phyloP scores from a whole-genome alignment of 2,329 filamentous ascomycete species.

The Aspergillus fumigatiaffinis region DNA sequence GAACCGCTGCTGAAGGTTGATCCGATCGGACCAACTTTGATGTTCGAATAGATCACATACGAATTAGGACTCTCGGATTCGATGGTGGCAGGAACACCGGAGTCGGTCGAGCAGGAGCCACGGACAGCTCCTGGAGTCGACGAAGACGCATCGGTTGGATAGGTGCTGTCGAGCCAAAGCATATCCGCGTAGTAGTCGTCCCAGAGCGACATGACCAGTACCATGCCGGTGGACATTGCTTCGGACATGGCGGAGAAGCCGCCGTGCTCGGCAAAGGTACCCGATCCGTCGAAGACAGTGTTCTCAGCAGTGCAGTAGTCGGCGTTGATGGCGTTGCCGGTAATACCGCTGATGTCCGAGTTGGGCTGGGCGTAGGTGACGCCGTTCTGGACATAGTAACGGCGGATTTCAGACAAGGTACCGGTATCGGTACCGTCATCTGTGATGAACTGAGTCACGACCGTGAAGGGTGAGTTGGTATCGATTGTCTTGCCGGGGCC shows the following conservation, averaged over 20 bases:
- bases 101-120: slow-evolving; percentile 52
- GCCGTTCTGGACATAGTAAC: slow-evolving; percentile 63
- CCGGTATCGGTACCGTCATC: slow-evolving; percentile 48
- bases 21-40: slow-evolving; percentile 56
- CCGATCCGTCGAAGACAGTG: slow-evolving; percentile 52
- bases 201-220: slow-evolving; percentile 59
- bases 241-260: slow-evolving; percentile 54
- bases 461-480: slow-evolving; percentile 58
- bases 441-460: slow-evolving; percentile 65
- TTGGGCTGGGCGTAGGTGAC: slow-evolving; percentile 56
- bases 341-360: slow-evolving; percentile 46
- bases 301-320: slow-evolving; percentile 57
- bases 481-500: slow-evolving; percentile 57
- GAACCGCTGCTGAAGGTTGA: slow-evolving; percentile 43
- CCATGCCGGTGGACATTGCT: slow-evolving; percentile 57
- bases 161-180: slow-evolving; percentile 70
- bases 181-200: slow-evolving; percentile 66
- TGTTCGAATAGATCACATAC: slow-evolving; percentile 57
- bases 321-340: slow-evolving; percentile 54
- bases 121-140: slow-evolving; percentile 49
- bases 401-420: slow-evolving; percentile 57
- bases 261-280: slow-evolving; percentile 53
- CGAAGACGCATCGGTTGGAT: slow-evolving; percentile 47
- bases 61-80: slow-evolving; percentile 47
- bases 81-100: slow-evolving; percentile 51